Conservation (phyloP, 257 asterid genomes). For the Salvia rosmarinus region DNA sequence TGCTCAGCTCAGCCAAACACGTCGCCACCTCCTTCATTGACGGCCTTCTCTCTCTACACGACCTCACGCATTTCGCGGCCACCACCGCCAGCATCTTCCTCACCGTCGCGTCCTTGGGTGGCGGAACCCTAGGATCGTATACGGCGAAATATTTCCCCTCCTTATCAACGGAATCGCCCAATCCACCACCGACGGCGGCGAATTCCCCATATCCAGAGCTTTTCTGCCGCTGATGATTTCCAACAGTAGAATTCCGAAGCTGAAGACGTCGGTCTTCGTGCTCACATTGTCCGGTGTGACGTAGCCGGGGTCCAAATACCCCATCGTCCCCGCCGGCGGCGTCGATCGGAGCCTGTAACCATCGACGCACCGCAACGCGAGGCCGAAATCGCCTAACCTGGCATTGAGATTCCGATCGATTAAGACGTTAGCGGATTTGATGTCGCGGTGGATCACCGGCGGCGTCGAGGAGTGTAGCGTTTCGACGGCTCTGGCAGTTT, state of each 20-base stretch:
- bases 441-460: slow-evolving; percentile 79
- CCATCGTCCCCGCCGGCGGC: slow-evolving; percentile 99
- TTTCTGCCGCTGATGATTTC: slow-evolving; percentile 94
- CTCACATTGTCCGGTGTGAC: slow-evolving; percentile 88
- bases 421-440: slow-evolving; percentile 84
- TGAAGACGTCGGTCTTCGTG: slow-evolving; percentile 82
- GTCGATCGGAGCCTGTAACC: slow-evolving; percentile 71
- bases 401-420: slow-evolving; percentile 79
- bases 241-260: slow-evolving; percentile 78
- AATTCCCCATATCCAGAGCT: slow-evolving; percentile 78
- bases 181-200: slow-evolving; percentile 85
- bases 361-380: slow-evolving; percentile 79
- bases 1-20: slow-evolving; percentile 73
- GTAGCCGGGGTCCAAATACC: slow-evolving; percentile 88
- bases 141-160: slow-evolving; percentile 61
- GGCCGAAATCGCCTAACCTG: slow-evolving; percentile 85
- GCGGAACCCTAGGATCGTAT: slow-evolving; percentile 66
- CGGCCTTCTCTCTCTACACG: slow-evolving; percentile 87
- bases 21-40: slow-evolving; percentile 79
- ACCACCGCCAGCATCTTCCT: slow-evolving; percentile 82
- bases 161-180: slow-evolving; percentile 93
- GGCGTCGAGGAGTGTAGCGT: slow-evolving; percentile 65
- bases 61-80: slow-evolving; percentile 91
- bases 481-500: slow-evolving; percentile 81
- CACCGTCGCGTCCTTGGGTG: slow-evolving; percentile 68